Base-by-base conservation (phyloP, 2,329 filamentous ascomycete species). In the Polytolypa hystricis region DNA sequence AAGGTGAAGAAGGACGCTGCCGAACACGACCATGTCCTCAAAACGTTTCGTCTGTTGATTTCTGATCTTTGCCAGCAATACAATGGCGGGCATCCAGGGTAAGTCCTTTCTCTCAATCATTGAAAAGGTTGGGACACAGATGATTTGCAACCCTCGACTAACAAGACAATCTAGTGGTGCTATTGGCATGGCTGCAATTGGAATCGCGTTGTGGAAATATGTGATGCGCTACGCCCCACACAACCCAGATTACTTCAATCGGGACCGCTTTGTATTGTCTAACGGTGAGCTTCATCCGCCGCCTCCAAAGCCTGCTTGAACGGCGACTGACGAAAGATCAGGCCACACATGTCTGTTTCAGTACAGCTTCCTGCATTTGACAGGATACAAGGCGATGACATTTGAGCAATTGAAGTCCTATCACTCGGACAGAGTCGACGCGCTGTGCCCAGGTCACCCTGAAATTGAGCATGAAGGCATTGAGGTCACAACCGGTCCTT, bases 31-130 rank as follows among this genome's bases (percentile, higher is more conserved):
- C 51, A 70, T 14, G 72, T 78, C 2, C 56, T 81, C 34, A 69
- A 67, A 46, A 72, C 71, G 4, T 79, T 80, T 50, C 65, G 78
- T 37, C 60, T 71, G 33, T 57, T 82, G 19, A 77, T 82, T 40
- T 75, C 78, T 30, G 79, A 83, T 51, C 57, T 83, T 3, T 81
- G 77, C 48, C 69, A 82, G 52, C 77, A 82, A 45, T 83, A 80
- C 56, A 73, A 73, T 43, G 77, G 77, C 23, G 79, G 79, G 0
- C 79, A 82, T 50, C 78, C 77, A 12, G 78, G 77, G 71, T 77
- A 61, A 47, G 65, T 40, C 26, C 1, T 7, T 25, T 25, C n/a
- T 7, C 21, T 25, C 21, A 7, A 25, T 25, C 7, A 7, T 25
- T 25, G 7, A 7, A 25, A n/a, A 25, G n/a, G 21, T 7, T 7